Conservation (phyloP, 1,284 basidiomycete species). For the Bjerkandera adusta region DNA sequence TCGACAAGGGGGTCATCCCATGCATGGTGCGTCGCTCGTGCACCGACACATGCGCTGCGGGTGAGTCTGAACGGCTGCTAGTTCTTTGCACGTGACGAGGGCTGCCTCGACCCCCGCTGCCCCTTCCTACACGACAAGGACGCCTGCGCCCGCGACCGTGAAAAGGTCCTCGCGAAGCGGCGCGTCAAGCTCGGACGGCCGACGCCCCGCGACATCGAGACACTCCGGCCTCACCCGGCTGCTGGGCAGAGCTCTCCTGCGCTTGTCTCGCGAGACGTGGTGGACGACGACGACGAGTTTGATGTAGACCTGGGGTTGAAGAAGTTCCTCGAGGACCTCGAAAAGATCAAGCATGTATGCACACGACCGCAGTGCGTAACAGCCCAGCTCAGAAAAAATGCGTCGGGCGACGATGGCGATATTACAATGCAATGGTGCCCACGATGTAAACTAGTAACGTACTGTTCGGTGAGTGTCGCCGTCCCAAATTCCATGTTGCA, state of each 20-base stretch:
- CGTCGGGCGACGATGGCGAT: not conserved
- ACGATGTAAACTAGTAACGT: conserved; percentile 17
- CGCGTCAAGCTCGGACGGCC: not conserved
- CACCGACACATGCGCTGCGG: too few relatives aligned
- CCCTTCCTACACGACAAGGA: not conserved
- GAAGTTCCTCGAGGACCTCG: conserved; percentile 6
- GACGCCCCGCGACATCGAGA: conserved; percentile 1
- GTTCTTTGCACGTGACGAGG: not conserved
- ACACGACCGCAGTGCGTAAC: conserved; percentile 19
- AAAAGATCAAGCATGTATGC: conserved; percentile 14
- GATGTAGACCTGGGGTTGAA: conserved; percentile 5
- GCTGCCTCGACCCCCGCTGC: not conserved
- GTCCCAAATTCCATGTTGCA: too few relatives aligned
- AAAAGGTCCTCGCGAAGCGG: not conserved
- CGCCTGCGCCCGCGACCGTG: not conserved
- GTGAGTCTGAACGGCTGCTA: too few relatives aligned
- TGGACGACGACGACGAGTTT: conserved; percentile 8
- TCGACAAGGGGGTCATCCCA: conserved; percentile 16
- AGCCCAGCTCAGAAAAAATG: conserved; percentile 13
- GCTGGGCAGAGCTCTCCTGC: not conserved
- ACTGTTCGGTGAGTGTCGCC: conserved; percentile 21
- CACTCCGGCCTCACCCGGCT: conserved; percentile 1
- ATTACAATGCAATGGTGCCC: conserved; percentile 15
- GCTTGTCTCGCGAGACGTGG: too few relatives aligned
- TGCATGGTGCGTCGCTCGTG: conserved; percentile 25